Base-by-base conservation (phyloP, 306 rosid genomes). In the Oxytropis ochrocephala region DNA sequence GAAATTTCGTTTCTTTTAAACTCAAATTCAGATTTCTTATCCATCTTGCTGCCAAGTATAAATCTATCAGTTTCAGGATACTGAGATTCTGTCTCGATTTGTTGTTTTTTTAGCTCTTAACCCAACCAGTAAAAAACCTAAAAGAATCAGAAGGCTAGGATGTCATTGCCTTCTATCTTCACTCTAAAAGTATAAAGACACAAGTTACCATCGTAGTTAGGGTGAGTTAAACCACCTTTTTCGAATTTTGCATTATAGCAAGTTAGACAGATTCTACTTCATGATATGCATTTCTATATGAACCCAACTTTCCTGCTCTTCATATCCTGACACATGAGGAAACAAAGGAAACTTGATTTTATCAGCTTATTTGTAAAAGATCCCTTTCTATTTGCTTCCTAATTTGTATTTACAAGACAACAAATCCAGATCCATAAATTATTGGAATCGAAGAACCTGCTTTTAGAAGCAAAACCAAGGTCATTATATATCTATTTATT, bases 141-240 rank as follows among this genome's bases (percentile, higher is more conserved):
- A 30, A 3, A 54, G 47, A 18, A 35, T 27, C 35, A 9, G 36
- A 57, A 75, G 27, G 74, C 36, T 58, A 14, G 29, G 5, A 36
- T 48, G 66, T 52, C 30, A 12, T 49, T 13, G 44, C 56, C 49
- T 50, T 76, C 75, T 58, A 58, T 57, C 42, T 67, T 75, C 74
- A 24, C 39, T 53, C 11, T 13, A 21, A 67, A 27, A 67, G 63
- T 24, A 24, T 24, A 24, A 24, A 24, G 29, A 48, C 46, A 48
- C 8, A 13, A 55, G 24, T 74, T 42, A 12, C 62, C 62, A 32
- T 35, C 61, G 18, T 18, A 11, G 30, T 18, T 19, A 21, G 63
- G 53, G 65, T 46, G 27, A 35, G 67, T 66, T 66, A 29, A 48
- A 42, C 62, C 43, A 21, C 67, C 52, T 56, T 55, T 17, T 42